Conservation (phyloP, 345 rosid species). For the Microthlaspi erraticum region DNA sequence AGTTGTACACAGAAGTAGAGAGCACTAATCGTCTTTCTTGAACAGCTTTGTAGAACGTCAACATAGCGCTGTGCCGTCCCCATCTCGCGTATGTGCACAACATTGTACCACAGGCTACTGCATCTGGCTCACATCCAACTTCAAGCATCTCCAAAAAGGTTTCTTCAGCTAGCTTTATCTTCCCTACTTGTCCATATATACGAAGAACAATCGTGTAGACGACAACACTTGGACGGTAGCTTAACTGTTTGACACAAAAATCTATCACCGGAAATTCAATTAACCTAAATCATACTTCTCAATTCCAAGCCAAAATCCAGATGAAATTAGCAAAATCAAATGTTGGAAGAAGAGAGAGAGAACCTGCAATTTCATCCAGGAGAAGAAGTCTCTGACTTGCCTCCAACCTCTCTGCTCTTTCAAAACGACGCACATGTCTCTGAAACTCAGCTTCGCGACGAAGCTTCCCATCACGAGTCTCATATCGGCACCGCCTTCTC, state of each 20-base stretch:
- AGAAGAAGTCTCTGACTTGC: conserved; percentile 78
- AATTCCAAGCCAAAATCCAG: background rate
- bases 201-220: conserved; percentile 82
- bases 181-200: conserved; percentile 83
- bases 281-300: conserved; percentile 26
- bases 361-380: conserved; percentile 96
- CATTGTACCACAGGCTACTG: conserved; percentile 94
- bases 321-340: conserved; percentile 2
- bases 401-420: conserved; percentile 88
- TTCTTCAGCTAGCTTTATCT: conserved; percentile 83
- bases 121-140: conserved; percentile 87
- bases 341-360: background rate
- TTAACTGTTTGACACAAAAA: conserved; percentile 68
- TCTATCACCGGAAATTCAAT: conserved; percentile 47
- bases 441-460: conserved; percentile 74
- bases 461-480: conserved; percentile 78
- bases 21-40: conserved; percentile 63
- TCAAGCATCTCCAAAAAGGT: conserved; percentile 93
- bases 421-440: conserved; percentile 91
- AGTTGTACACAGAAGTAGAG: conserved; percentile 79
- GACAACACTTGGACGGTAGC: conserved; percentile 76
- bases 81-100: conserved; percentile 93
- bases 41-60: conserved; percentile 73
- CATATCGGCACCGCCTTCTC: conserved; percentile 56
- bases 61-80: conserved; percentile 87